Percentiles rank a stretch among this genome's conserved stretches.
These are phyloP conservation scores for Nakaseomyces bracarensis DNA, from an alignment of 1,139 yeast genomes.

Conservation along the genomic window DNA sequence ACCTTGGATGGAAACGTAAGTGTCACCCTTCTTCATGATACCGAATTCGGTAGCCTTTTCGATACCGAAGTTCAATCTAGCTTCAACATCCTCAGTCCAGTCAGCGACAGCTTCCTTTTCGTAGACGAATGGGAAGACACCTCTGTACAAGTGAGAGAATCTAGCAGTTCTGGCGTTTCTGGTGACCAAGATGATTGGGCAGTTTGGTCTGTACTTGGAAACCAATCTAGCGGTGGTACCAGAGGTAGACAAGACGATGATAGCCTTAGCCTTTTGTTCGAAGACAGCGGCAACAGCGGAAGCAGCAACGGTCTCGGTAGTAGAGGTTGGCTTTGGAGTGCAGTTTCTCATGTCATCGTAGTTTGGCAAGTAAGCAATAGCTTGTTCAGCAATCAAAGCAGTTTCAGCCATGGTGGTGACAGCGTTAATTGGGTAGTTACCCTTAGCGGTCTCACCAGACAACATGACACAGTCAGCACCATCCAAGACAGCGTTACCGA, in stretches of 20 bases:
- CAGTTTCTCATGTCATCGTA: constrained; percentile 84
- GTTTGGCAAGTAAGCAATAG: constrained; percentile 80
- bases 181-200: constrained; percentile 97
- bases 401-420: constrained; percentile 99
- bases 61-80: constrained; percentile 90
- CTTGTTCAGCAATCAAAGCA: constrained; percentile 92
- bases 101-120: constrained; percentile 56
- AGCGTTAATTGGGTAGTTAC: constrained; percentile 95
- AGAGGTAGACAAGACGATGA: constrained; percentile 88
- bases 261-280: constrained; percentile 95
- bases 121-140: constrained; percentile 95
- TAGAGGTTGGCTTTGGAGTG: constrained; percentile 82
- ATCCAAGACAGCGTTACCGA: constrained; percentile 96
- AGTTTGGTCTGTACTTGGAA: constrained; percentile 94
- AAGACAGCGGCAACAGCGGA: constrained; percentile 94
- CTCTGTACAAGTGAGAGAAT: constrained; percentile 93
- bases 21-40: constrained; percentile 78
- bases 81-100: constrained; percentile 97
- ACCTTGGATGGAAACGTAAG: constrained; percentile 93
- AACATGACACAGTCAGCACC: constrained; percentile 99
- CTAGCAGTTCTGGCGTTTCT: constrained; percentile 91
- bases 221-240: constrained; percentile 94
- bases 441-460: constrained; percentile 99
- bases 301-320: constrained; percentile 94
- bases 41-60: constrained; percentile 83